These are phyloP conservation scores for Candida sp. DNA, from an alignment of 1,139 yeast genomes.

Conservation along the genomic window DNA sequence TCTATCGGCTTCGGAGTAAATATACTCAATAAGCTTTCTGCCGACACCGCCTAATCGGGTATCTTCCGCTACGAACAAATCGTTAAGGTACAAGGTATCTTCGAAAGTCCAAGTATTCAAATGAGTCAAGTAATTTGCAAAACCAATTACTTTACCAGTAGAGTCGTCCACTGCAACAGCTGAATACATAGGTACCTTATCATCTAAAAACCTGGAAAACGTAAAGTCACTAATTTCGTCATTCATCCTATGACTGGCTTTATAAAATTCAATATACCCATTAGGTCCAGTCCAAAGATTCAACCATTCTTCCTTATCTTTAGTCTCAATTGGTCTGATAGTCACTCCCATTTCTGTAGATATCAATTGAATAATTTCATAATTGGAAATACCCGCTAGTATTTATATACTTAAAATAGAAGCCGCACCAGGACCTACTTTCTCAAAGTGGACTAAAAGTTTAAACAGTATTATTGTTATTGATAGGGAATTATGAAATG, in stretches of 20 bases:
- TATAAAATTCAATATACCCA: constrained; percentile 45
- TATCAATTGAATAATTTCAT: too few relatives aligned
- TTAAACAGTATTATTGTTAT: neutral
- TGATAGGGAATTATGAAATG: neutral
- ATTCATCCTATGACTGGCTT: constrained; percentile 27
- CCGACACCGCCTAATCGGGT: constrained; percentile 48
- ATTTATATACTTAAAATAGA: neutral
- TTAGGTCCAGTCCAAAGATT: constrained; percentile 37
- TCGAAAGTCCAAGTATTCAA: constrained; percentile 46
- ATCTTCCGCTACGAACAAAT: constrained; percentile 37
- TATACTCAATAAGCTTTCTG: constrained; percentile 45
- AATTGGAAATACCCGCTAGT: too few relatives aligned
- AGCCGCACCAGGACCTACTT: neutral
- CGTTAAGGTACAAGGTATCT: constrained; percentile 46
- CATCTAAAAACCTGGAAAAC: constrained; percentile 43
- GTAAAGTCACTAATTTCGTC: constrained; percentile 37
- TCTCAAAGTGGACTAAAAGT: neutral
- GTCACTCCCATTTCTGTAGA: constrained; percentile 12
- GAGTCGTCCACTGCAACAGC: constrained; percentile 38
- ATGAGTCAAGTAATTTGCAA: constrained; percentile 48
- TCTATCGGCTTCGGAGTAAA: constrained; percentile 47
- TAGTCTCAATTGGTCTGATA: constrained; percentile 35
- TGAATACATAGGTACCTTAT: constrained; percentile 38
- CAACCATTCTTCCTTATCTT: constrained; percentile 41
- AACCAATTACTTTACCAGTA: constrained; percentile 22